Percentiles rank a stretch among this genome's conserved stretches.
Evolutionary conservation across 2,329 filamentous ascomycete genomes (phyloP).

Genomic region (Pestalotiopsis sp.): DNA sequence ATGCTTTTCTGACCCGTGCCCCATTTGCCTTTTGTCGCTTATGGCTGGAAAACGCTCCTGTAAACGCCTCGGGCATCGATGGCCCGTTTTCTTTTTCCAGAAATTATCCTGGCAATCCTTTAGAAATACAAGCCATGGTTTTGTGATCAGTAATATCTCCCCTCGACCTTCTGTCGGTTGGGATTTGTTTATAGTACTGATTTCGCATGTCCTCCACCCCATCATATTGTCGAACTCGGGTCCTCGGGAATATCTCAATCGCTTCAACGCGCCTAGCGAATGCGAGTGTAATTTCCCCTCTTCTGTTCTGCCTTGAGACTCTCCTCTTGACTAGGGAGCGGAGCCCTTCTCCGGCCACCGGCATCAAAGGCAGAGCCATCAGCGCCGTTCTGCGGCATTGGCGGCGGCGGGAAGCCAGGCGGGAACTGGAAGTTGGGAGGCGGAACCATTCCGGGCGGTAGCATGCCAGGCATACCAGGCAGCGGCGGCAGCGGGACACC

Average conservation of each 20-base stretch:
- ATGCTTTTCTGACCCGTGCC: background rate
- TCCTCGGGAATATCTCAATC: background rate
- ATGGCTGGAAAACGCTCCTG: background rate
- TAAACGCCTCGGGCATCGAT: slow-evolving; percentile 8
- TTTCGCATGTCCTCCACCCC: background rate
- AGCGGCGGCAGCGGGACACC: slow-evolving; percentile 63
- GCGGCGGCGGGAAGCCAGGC: slow-evolving; percentile 46
- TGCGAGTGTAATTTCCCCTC: slow-evolving; percentile 61
- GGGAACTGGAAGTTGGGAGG: slow-evolving; percentile 46
- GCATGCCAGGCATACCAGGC: slow-evolving; percentile 50
- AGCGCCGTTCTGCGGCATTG: slow-evolving; percentile 30
- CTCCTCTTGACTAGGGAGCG: slow-evolving; percentile 82
- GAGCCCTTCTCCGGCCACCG: slow-evolving; percentile 57
- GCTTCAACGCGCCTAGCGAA: slow-evolving; percentile 37
- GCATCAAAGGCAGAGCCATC: slow-evolving; percentile 18
- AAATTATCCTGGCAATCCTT: background rate
- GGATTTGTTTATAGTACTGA: background rate
- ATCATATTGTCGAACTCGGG: background rate
- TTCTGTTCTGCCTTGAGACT: slow-evolving; percentile 78
- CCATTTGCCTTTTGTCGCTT: background rate
- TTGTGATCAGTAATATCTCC: no score
- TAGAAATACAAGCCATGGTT: slow-evolving; percentile 4
- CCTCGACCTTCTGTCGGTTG: background rate
- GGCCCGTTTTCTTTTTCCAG: slow-evolving; percentile 4
- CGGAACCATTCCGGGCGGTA: slow-evolving; percentile 50